Evolutionary conservation across 177 flowering plant genomes (phyloP).

Genomic region (Vitis hybrid): DNA sequence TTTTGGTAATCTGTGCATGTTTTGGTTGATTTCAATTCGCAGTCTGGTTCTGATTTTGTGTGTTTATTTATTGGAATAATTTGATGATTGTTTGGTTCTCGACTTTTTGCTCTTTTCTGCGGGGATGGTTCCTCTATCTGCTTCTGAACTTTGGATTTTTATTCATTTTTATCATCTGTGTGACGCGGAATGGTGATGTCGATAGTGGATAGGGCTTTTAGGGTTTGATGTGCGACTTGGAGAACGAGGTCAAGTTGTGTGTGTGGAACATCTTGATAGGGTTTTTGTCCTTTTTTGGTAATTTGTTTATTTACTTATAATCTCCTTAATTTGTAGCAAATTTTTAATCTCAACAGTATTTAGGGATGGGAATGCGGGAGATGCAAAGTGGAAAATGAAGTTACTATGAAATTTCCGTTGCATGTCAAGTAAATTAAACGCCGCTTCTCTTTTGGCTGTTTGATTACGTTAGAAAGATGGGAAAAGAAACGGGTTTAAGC

Average conservation of each 20-base stretch:
- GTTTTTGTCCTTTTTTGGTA: conserved; percentile 2
- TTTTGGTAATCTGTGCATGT: not conserved
- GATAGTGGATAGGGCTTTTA: not conserved
- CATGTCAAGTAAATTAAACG: not conserved
- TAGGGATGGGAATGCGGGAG: not conserved
- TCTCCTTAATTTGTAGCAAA: too few relatives aligned
- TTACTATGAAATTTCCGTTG: not conserved
- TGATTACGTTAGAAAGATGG: not conserved
- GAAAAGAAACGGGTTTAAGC: not conserved
- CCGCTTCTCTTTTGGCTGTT: not conserved
- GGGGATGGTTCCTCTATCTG: not conserved
- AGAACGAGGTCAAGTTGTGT: not conserved
- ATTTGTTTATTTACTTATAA: too few relatives aligned
- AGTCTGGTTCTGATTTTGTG: too few relatives aligned
- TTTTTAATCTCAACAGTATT: too few relatives aligned
- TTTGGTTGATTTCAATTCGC: not conserved
- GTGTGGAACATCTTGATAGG: conserved; percentile 4
- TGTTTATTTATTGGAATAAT: too few relatives aligned
- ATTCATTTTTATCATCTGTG: not conserved
- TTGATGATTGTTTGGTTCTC: too few relatives aligned
- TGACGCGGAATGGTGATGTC: not conserved
- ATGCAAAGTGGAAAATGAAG: not conserved
- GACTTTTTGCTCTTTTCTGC: not conserved
- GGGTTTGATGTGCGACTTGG: conserved; percentile 11
- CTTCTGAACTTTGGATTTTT: not conserved